Evolutionary conservation across 495 filamentous ascomycete genomes (phyloP), one percentile per base, ranked within the genome.

Genomic region (Aspergillus ostianus): DNA sequence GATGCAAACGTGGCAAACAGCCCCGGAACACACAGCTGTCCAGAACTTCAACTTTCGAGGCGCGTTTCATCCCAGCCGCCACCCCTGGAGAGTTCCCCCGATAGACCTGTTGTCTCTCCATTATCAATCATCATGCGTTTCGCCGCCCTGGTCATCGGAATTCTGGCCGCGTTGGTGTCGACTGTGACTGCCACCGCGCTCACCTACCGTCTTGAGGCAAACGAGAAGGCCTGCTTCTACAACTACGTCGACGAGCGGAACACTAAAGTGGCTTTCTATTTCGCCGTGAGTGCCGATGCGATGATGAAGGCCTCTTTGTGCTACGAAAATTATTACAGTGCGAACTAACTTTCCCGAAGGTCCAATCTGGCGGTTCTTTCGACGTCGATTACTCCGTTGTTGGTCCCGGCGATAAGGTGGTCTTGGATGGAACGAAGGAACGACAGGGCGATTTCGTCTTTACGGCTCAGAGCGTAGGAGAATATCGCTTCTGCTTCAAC

Each of bases 401-500:
- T 9, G 94, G 91, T 21, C 95, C 95, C 15, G 85, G 85, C 62
- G 86, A 88, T 51, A 93, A 90, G 73, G 75, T 89, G 55, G 89
- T 99, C 53, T 73, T 97, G 66, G 90, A 96, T 59, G 94, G 91
- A 52, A 79, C 84, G 62, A 97, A 96, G 74, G 94, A 99, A 73
- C 82, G 94, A 57, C 94, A 98, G 77, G 94, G 94, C 50, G 95
- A 99, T 74, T 97, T 96, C 65, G 95, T 98, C 36, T 99, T 99
- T 72, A 97, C 95, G 2, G 95, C 94, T 5, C 90, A 90, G 64
- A 90, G 96, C 50, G 62, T 85, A n/a, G 95, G 95, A 51, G 94
- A 98, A 67, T 98, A 98, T 77, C 84, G 85, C 56, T 97, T 98
- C 76, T 99, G 95, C 83, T 98, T 99, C 80, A 88, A 94, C 77